Evolutionary conservation across 2,329 filamentous ascomycete genomes (phyloP).

Genomic region (Ophiostoma triangulosporum): DNA sequence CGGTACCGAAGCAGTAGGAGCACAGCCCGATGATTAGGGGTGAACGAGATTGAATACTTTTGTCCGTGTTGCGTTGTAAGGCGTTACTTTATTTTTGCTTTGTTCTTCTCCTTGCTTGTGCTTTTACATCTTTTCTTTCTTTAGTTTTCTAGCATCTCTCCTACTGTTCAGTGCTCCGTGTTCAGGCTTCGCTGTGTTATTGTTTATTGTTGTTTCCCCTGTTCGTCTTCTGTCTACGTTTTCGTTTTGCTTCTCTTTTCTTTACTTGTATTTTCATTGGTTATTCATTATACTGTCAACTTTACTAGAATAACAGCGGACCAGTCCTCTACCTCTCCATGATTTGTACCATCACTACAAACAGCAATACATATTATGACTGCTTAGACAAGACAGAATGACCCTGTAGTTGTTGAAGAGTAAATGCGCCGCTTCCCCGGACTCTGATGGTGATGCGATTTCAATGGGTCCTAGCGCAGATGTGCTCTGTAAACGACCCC

Average conservation of each 20-base stretch:
- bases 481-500: background rate
- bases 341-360: background rate
- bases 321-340: background rate
- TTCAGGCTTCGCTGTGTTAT: background rate
- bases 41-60: background rate
- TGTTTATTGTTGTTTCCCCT: background rate
- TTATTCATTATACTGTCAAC: background rate
- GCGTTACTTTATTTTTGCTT: background rate
- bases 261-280: background rate
- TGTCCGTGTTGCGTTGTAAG: background rate
- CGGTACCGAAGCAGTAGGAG: conserved; percentile 12
- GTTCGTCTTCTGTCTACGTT: no score
- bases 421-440: background rate
- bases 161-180: no score
- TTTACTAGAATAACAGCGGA: background rate
- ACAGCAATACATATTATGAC: no score
- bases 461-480: background rate
- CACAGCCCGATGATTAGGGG: no score
- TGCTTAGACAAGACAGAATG: no score
- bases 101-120: background rate
- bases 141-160: no score
- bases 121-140: background rate
- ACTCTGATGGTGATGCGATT: background rate
- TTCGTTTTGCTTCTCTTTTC: background rate
- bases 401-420: no score